Evolutionary conservation across 371 early-diverging fungal genomes (phyloP), one percentile per base, ranked within the genome.

Genomic region (Rhizomucor pusillus): DNA sequence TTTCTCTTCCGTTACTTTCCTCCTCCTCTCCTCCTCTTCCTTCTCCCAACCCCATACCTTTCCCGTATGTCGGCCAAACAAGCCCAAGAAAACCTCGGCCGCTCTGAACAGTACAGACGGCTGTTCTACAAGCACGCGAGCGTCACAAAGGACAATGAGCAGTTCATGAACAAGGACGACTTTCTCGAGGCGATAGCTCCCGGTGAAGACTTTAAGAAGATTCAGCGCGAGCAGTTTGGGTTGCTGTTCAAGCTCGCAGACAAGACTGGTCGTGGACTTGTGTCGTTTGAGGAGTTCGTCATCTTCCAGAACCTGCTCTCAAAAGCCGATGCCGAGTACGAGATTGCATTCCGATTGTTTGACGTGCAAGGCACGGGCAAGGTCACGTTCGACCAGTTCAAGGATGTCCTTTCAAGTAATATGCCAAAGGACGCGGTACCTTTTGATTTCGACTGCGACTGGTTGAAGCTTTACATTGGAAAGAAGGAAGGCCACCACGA

Each of bases 321-420:
- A 24, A 82, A 78, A 41, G 85, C 92, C 22, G 90, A 91, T 65
- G 93, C 92, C 14, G 92, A 91, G 55, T 90, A 85, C 57, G 84
- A 90, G 62, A 80, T 94, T 40, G 88, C 90, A 14, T 91, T 90
- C 67, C 80, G 83, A 20, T 67, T 89, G 43, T 88, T 89, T 65
- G 86, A 88, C 60, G 62, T 79, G 41, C 60, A 71, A 37, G 80
- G 83, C 35, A 74, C 77, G 2, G 88, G 84, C 60, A 81, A 82
- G 66, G 73, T 85, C 52, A 81, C 84, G 18, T 69, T 85, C 48
- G 84, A 84, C 20, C 84, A 86, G 55, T 84, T 90, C 75, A 83
- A 83, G 58, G 63, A 76, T 5, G 82, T 87, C n/a, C 67, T 90
- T 10, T 67, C 75, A 0, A 69, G 75, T 55, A 80, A 84, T 54